Evolutionary conservation across 2,329 filamentous ascomycete species (phyloP), one percentile per base, ranked within the genome.

Genomic region (Botryotinia globosa): DNA sequence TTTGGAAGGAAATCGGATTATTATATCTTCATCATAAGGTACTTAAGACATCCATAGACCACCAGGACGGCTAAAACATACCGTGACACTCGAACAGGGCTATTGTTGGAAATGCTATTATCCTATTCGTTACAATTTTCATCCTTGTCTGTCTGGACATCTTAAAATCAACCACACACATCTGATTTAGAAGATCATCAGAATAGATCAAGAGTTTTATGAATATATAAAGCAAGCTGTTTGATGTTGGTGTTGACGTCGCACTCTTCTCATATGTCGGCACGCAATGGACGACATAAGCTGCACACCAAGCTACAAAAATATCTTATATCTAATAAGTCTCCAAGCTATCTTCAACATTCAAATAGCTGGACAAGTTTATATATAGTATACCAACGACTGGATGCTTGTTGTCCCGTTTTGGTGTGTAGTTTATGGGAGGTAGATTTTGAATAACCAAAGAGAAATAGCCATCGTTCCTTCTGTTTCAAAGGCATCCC

Each of bases 61-160:
- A n/a, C n/a, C n/a, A n/a, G 42, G 45, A 39, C 45, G 44, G 32
- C n/a, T 67, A 54, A 54, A 54, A 22, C 3, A n/a, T 54, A 54
- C 32, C 51, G 64, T 67, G 54, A 29, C 64, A 67, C 8, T 10
- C 64, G n/a, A 54, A 67, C 34, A 39, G 45, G 64, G 32, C 34
- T 65, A 1, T 65, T 32, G 29, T 48, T 44, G 25, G n/a, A 65
- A 48, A 48, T 48, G 12, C 10, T 34, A 16, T 48, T n/a, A 56
- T 56, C 45, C 65, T 32, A 67, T 67, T 67, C 65, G 65, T 34
- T 39, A 6, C 3, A 29, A 29, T 67, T 32, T 9, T 20, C 12
- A 56, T 67, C 64, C 64, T 67, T 67, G 64, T 54, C 25, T 37
- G 32, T n/a, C 39, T 51, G 32, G 39, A 65, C 42, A 51, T 32